Percentiles rank a stretch among this genome's conserved stretches.
Evolutionary conservation across 495 filamentous ascomycete genomes (phyloP).

Genomic region (Friedmanniomyces endolithicus): DNA sequence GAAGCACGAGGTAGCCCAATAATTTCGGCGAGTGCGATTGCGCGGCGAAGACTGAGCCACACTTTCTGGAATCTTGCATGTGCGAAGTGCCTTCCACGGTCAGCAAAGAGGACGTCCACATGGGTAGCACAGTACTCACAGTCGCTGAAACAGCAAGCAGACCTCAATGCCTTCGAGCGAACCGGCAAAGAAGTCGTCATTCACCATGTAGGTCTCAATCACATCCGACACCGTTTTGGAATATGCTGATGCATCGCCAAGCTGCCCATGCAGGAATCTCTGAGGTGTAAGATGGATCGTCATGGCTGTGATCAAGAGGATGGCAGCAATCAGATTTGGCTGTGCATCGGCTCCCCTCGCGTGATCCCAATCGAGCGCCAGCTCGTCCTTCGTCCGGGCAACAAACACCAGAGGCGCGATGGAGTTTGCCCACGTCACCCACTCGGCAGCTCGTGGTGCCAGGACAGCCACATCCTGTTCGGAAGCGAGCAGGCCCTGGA

Average conservation of each 20-base stretch:
- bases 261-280: not conserved
- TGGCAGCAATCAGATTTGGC: not conserved
- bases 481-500: not conserved
- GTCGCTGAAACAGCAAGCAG: conserved; percentile 3
- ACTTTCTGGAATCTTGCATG: conserved; percentile 6
- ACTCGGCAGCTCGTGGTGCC: not conserved
- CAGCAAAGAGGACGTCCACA: not conserved
- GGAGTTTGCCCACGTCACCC: not conserved
- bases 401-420: not conserved
- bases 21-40: conserved; percentile 6
- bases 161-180: conserved; percentile 3
- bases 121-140: conserved; percentile 2
- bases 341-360: not conserved
- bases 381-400: not conserved
- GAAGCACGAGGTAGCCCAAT: conserved; percentile 5
- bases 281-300: not conserved
- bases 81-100: conserved; percentile 1
- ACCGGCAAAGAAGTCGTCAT: conserved; percentile 1
- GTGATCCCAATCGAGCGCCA: not conserved
- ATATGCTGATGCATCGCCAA: conserved; percentile 2
- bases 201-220: conserved; percentile 1
- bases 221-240: not conserved
- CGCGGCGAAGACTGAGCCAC: conserved; percentile 4
- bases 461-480: not conserved
- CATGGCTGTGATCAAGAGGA: not conserved